A percentile compares a stretch with the other conserved stretches of the same genome.
Conservation (phyloP, 2,329 filamentous ascomycete species). For the Ceratocystis cacaofunesta region DNA sequence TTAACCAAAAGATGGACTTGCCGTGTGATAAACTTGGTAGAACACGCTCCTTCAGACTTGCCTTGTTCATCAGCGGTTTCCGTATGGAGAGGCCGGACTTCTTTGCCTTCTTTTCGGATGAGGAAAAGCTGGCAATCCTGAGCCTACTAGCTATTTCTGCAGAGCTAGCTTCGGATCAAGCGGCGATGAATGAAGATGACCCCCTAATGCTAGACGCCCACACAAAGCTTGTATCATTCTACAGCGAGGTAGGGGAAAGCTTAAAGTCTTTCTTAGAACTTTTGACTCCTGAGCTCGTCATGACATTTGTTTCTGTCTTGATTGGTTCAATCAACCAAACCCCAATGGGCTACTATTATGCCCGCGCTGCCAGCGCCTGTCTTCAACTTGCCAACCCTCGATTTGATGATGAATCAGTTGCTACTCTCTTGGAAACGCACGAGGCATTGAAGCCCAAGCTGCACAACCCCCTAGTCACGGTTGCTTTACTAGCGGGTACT, state of each 20-base stretch:
- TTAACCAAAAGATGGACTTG: conserved; percentile 50
- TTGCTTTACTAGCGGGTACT: conserved; percentile 25
- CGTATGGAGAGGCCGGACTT: neutral
- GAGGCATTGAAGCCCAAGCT: conserved; percentile 28
- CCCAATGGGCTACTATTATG: neutral
- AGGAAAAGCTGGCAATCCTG: conserved; percentile 11
- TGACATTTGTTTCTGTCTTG: neutral
- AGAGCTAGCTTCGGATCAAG: neutral
- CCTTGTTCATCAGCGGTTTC: conserved; percentile 34
- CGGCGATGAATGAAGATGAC: neutral
- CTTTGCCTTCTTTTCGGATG: neutral
- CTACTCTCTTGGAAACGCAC: neutral
- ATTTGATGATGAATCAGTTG: neutral
- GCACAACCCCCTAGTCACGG: conserved; percentile 31
- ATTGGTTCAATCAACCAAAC: neutral
- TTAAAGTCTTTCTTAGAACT: neutral
- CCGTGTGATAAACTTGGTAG: conserved; percentile 52
- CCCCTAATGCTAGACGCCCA: neutral
- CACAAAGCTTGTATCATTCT: neutral
- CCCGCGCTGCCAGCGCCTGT: neutral
- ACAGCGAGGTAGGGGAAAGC: neutral
- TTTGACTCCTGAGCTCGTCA: neutral
- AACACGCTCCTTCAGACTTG: conserved; percentile 61
- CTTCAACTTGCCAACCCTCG: neutral
- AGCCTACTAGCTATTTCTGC: conserved; percentile 26